Evolutionary conservation across 108 stramenopile species (phyloP), one percentile per base, ranked within the genome.

Genomic region (Conticribra weissflogii): DNA sequence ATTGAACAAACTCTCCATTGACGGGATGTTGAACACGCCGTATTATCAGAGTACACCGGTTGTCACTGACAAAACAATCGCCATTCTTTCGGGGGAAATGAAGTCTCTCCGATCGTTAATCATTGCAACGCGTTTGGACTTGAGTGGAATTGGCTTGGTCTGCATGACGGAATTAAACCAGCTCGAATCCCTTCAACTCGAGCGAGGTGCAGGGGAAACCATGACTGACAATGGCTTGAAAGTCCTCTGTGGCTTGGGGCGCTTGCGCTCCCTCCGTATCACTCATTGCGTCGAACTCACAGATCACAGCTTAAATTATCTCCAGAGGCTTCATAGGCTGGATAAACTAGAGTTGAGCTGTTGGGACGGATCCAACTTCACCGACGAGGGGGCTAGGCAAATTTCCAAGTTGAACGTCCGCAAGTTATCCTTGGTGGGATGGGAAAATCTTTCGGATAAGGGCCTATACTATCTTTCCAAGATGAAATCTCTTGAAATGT

Each of bases 401-500:
- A 55, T 95, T 25, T 78, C 89, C 8, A 56, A 74, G 24, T 41
- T 95, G 53, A 82, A 49, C 33, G 45, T 95, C 23, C 70, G 83
- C 85, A 87, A 63, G 49, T 84, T 64, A 72, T 89, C 72, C 69
- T 82, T 49, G 78, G 89, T 28, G 44, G 89, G 45, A 65, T 95
- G 78, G 78, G 78, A 72, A 17, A 18, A 63, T 29, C 51, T 79
- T 21, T 86, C 89, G 2, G 94, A 95, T 73, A 44, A 36, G 46
- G 94, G 94, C 12, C 79, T 89, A 46, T 68, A 63, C 21, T 73
- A 91, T 34, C 50, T 95, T 33, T 80, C 91, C 3, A 72, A 83
- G 46, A 88, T 95, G 63, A 89, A 79, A 46, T 81, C 91, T 1
- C 50, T 91, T 57, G 88, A 89, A 66, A 71, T 82, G 27, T 66